A percentile compares a stretch with the other conserved stretches of the same genome.
phyloP scores from a whole-genome alignment of 768 basidiomycete genomes.

The Suillus tomentosus region DNA sequence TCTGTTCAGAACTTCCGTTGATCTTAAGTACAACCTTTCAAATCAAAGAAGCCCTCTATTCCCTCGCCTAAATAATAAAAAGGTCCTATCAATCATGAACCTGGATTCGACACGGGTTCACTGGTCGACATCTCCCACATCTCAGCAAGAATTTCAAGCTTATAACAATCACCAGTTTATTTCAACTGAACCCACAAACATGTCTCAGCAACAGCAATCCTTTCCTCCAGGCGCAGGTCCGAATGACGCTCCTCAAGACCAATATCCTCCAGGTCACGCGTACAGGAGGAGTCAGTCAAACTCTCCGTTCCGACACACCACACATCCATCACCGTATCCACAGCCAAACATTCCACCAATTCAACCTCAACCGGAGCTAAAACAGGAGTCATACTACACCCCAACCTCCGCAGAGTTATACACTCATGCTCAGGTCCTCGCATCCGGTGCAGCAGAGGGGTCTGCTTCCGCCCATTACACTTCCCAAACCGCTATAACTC shows the following conservation, averaged over 20 bases:
- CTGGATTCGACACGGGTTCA: slow-evolving; percentile 38
- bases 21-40: slow-evolving; percentile 26
- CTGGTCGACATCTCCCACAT: slow-evolving; percentile 34
- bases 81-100: slow-evolving; percentile 35
- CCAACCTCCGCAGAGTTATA: slow-evolving; percentile 58
- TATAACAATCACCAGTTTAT: slow-evolving; percentile 33
- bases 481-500: slow-evolving; percentile 38
- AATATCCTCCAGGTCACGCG: slow-evolving; percentile 36
- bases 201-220: slow-evolving; percentile 41
- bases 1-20: slow-evolving; percentile 33
- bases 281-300: slow-evolving; percentile 35
- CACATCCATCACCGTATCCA: slow-evolving; percentile 41
- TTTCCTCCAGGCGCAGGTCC: slow-evolving; percentile 38
- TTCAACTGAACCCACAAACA: slow-evolving; percentile 31
- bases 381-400: slow-evolving; percentile 49
- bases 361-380: slow-evolving; percentile 33
- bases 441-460: slow-evolving; percentile 24
- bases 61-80: slow-evolving; percentile 41
- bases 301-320: slow-evolving; percentile 40
- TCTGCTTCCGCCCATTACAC: slow-evolving; percentile 34
- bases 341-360: slow-evolving; percentile 33
- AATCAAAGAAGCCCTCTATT: slow-evolving; percentile 36
- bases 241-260: slow-evolving; percentile 31
- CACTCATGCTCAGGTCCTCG: slow-evolving; percentile 46
- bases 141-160: slow-evolving; percentile 25